Base-by-base conservation (phyloP, 345 rosid genomes). In the Anastatica hierochuntica region DNA sequence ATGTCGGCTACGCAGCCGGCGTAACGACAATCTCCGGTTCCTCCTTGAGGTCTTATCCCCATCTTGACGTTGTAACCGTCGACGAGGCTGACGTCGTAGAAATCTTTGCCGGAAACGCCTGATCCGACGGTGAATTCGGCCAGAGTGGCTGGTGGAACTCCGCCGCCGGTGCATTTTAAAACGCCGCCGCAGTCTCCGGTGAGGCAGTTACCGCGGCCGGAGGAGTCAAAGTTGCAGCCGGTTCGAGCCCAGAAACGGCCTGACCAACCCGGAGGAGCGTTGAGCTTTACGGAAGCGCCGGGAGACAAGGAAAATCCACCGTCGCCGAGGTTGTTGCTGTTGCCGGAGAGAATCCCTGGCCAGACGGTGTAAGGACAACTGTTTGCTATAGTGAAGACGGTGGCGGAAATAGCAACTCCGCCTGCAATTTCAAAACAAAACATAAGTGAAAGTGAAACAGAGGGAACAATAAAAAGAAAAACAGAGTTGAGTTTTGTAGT, bases 181-280 rank as follows among this genome's bases (percentile, higher is more conserved):
- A 58, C 36, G 27, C 86, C 83, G 5, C 85, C 87, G 54, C 98
- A 90, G 72, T 90, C 96, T 4, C 96, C 96, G 36, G 97, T 86
- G 45, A 53, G 43, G 64, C 96, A 90, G 42, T 52, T 76, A 0
- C 95, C 98, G 3, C 5, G 40, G 1, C 95, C 98, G 14, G 79
- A 58, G 3, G 50, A 53, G 52, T 84, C 95, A 43, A 87, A 86
- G 20, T 43, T 64, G 77, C 96, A 90, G 56, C 85, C 89, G 0
- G 92, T 90, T 53, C 98, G 75, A 6, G 68, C 88, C 98, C 98
- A 87, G 66, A 90, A 75, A 1, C 98, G 75, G 37, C 96, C 98
- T 1, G 98, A 87, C 98, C 98, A 90, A 43, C 80, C 74, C 0
- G 63, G 58, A 9, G 96, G 95, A 34, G 88, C 87, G 1, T 69